Evolutionary conservation across 2,329 filamentous ascomycete genomes (phyloP), one percentile per base, ranked within the genome.

Genomic region (Tolypocladium guangdongense): DNA sequence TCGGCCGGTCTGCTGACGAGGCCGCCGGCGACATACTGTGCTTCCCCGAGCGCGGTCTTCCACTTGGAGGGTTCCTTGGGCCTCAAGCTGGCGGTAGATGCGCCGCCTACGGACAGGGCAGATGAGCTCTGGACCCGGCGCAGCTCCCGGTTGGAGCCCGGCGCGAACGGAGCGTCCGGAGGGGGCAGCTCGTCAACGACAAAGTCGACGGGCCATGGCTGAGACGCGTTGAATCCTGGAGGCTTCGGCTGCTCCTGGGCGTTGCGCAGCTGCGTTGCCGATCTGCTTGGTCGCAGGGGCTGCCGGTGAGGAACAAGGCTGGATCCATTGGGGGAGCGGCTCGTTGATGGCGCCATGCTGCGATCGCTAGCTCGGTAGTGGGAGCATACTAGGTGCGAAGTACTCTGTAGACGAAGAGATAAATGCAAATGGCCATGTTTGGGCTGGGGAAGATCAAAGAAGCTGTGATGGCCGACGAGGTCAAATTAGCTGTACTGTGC

Each of bases 1-100:
- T 86, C 83, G 22, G 74, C 76, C 0, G 85, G 82, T 54, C 82
- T 83, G 18, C 74, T 74, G 52, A 88, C 73, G 24, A 88, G 72
- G 0, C 84, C 84, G 3, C 81, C 80, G 2, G 84, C 81, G 56
- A 87, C 82, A 63, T 86, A 81, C 37, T 80, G 75, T 0, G 82
- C 82, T 60, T 87, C 83, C 8, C 74, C 72, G 2, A 81, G 58
- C 0, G 77, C 76, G 2, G 68, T 66, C 54, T 78, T 76, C 74
- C 76, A 78, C 51, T 61, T 62, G 2, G 64, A 66, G 8, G 60
- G 49, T 3, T 56, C 57, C n/a, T n/a, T 32, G 1, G 60, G 52
- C 27, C 56, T 49, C 2, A 54, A 36, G 8, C 52, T 49, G 4
- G 52, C 41, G 6, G 48, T 50, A 12, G 46, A 27, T 7, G 37